Percentiles rank a stretch among this genome's conserved stretches.
phyloP scores from a whole-genome alignment of 2,329 filamentous ascomycete genomes.

The Penicillium sp. region DNA sequence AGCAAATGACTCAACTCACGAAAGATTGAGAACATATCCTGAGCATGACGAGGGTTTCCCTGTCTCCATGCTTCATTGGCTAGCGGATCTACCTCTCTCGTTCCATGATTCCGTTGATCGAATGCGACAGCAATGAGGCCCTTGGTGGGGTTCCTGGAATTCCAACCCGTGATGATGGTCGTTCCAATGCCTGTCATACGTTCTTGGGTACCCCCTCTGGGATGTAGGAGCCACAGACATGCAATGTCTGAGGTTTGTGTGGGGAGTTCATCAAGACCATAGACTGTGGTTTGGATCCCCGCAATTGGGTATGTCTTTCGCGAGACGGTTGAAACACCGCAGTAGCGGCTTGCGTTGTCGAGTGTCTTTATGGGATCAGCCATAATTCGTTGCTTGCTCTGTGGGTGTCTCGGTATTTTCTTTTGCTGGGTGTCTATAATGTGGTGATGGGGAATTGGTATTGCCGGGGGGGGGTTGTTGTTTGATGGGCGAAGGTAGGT shows the following conservation, averaged over 20 bases:
- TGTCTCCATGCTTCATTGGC: conserved; percentile 71
- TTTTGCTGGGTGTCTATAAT: no score
- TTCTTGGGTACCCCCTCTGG: conserved; percentile 59
- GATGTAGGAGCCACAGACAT: conserved; percentile 86
- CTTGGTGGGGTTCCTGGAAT: conserved; percentile 39
- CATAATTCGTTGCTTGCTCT: no score
- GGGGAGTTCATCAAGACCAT: conserved; percentile 69
- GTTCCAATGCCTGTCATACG: conserved; percentile 68
- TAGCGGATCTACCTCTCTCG: conserved; percentile 54
- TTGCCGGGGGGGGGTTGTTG: no score
- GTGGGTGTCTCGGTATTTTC: no score
- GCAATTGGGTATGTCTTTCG: conserved; percentile 61
- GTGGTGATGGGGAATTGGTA: neutral
- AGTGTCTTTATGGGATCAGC: conserved; percentile 30
- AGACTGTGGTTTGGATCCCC: conserved; percentile 68
- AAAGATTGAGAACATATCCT: conserved; percentile 81
- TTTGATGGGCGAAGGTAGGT: no score
- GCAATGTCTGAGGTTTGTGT: conserved; percentile 51
- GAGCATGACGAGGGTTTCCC: conserved; percentile 72
- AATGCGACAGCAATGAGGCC: conserved; percentile 75
- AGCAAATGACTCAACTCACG: no score
- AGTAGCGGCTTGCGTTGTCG: conserved; percentile 20
- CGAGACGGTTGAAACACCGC: conserved; percentile 49
- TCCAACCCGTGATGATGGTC: conserved; percentile 60
- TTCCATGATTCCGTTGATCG: conserved; percentile 89